Base-by-base conservation (phyloP, 495 filamentous ascomycete genomes). In the Glarea lozoyensis region DNA sequence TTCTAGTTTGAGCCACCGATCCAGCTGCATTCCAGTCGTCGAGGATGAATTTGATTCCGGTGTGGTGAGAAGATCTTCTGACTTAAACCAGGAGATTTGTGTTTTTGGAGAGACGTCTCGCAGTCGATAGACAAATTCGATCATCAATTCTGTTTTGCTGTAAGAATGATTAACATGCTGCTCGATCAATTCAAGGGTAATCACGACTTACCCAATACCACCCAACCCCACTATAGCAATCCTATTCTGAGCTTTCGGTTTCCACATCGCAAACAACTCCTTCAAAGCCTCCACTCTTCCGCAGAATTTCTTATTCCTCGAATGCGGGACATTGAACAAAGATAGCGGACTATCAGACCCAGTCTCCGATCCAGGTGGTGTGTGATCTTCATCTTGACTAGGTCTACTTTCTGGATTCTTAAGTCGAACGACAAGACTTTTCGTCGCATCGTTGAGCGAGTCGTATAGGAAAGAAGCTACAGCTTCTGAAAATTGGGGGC, bases 11-110 rank as follows among this genome's bases (percentile, higher is more conserved):
- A 46, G 12, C 44, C 44, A 46, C 16, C 37, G 36, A 10, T 46
- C 36, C 11, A 46, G 18, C 22, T 46, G 44, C 10, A 40, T 23
- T 3, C 36, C 44, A 12, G 44, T 27, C 2, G 25, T 12, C 4
- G 3, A 34, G 16, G 23, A 9, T 4, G 35, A 19, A 20, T 3
- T 21, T 5, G 23, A 12, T 4, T 46, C 44, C 6, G 35, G 4
- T 7, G 23, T 46, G 10, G 37, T 17, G 16, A 35, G 23, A 3
- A 46, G 37, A 24, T 46, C 44, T 2, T 32, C 19, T 2, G 44
- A 17, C 22, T 37, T 10, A n/a, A 46, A 46, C 44, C 44, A 46
- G 36, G 25, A 46, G 3, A 46, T 39, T 23, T 36, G 44, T 4
- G 44, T 46, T 10, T 18, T 13, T 3, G 44, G 44, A 23, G 44